Percentiles rank a stretch among this genome's conserved stretches.
These are phyloP conservation scores for Torulaspora indica DNA, from an alignment of 805 yeast species.

Conservation along the genomic window DNA sequence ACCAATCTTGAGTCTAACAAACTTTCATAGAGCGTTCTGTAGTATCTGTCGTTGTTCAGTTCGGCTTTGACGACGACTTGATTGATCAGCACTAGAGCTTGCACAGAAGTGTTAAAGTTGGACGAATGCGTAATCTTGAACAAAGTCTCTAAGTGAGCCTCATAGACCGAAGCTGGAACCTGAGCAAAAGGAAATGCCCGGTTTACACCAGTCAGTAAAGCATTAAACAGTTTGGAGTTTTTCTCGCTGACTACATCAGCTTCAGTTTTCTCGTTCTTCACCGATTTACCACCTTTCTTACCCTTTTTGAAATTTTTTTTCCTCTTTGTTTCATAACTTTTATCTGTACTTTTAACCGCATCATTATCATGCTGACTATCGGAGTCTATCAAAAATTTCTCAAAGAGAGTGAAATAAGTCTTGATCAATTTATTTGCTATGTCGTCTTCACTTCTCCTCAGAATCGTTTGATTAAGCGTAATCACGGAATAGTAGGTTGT, in stretches of 20 bases:
- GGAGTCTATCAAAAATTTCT: slow-evolving; percentile 68
- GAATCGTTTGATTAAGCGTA: slow-evolving; percentile 87
- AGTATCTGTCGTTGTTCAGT: slow-evolving; percentile 62
- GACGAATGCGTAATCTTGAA: slow-evolving; percentile 90
- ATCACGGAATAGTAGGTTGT: slow-evolving; percentile 82
- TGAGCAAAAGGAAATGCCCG: slow-evolving; percentile 92
- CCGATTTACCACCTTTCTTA: slow-evolving; percentile 82
- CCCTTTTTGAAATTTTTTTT: slow-evolving; percentile 76
- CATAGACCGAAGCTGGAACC: slow-evolving; percentile 63
- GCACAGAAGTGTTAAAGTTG: slow-evolving; percentile 89
- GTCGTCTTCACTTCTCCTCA: slow-evolving; percentile 69
- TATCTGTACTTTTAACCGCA: slow-evolving; percentile 32
- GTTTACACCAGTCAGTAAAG: slow-evolving; percentile 88
- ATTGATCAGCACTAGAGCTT: slow-evolving; percentile 79
- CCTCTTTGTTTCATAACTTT: slow-evolving; percentile 54
- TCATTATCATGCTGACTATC: slow-evolving; percentile 46
- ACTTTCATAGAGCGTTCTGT: slow-evolving; percentile 84
- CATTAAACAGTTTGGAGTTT: slow-evolving; percentile 78
- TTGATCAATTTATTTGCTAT: slow-evolving; percentile 78
- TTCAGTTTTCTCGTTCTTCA: slow-evolving; percentile 58
- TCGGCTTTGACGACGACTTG: slow-evolving; percentile 66
- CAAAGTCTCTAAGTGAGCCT: slow-evolving; percentile 73
- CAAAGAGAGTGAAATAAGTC: slow-evolving; percentile 83
- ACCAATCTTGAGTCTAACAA: slow-evolving; percentile 78
- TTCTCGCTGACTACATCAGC: slow-evolving; percentile 69